Base-by-base conservation (phyloP, 495 filamentous ascomycete species). In the Penicillium cosmopolitanum region DNA sequence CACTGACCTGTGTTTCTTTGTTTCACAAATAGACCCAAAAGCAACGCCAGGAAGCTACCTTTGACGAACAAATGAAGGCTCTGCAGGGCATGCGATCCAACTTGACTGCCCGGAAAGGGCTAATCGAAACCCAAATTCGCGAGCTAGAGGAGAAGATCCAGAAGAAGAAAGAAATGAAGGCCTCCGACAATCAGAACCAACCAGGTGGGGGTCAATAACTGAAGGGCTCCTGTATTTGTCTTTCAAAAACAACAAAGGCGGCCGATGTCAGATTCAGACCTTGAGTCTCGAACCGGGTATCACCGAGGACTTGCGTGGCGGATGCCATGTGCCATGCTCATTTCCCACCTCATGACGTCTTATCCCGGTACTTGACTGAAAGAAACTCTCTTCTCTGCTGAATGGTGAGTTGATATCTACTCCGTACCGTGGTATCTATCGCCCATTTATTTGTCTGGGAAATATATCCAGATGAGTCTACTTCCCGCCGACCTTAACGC, bases 61-160 rank as follows among this genome's bases (percentile, higher is more conserved):
- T 82, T 3, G 80, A 81, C 40, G 83, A 87, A 34, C 78, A 75
- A 60, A 81, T 87, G 16, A 68, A 72, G 21, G 71, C 77, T 48
- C 74, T 89, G 8, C 80, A 83, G 56, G 60, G 58, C 35, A 73
- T 75, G 56, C 79, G 82, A 21, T 68, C 76, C 5, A 75, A 73
- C 34, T 62, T 88, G 16, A 63, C 82, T 4, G 64, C 69, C 6
- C 84, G 83, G 65, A 83, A 77, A 66, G 66, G 70, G 12, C 78
- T 77, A 38, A 65, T 89, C 38, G 83, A 88, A 66, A 77, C 69
- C 47, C 87, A 88, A 71, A 80, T 89, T 28, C 72, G 67, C 3
- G 75, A 83, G 42, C 34, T 87, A 36, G 80, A 85, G 55, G 67
- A 68, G 13, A 76, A 73, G 51, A 71, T 80, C 50, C 67, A 74